phyloP scores from a whole-genome alignment of 495 filamentous ascomycete species.

The Geopyxis carbonaria region DNA sequence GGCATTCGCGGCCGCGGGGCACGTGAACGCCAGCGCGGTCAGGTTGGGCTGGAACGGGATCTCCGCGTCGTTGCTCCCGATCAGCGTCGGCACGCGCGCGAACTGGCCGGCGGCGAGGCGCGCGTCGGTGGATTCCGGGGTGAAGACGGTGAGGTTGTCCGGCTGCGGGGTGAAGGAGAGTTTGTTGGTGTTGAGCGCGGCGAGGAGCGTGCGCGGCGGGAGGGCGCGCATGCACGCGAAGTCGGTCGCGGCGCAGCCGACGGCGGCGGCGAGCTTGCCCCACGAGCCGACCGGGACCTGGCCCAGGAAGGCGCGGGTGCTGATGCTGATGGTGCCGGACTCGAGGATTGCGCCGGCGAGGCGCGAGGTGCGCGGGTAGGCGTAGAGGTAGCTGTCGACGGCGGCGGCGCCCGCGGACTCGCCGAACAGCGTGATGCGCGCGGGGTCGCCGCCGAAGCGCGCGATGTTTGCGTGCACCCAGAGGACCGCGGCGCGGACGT shows the following conservation, averaged over 20 bases:
- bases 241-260: not conserved
- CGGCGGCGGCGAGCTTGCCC: not conserved
- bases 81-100: not conserved
- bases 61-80: slow-evolving; percentile 1
- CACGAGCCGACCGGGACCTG: too few species aligned
- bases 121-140: not conserved
- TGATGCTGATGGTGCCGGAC: not conserved
- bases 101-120: not conserved
- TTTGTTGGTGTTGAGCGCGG: not conserved
- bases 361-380: slow-evolving; percentile 30
- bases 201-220: not conserved
- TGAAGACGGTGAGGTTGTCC: not conserved
- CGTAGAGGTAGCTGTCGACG: slow-evolving; percentile 31
- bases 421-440: slow-evolving; percentile 48
- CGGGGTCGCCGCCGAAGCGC: slow-evolving; percentile 48
- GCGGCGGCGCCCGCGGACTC: slow-evolving; percentile 51
- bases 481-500: slow-evolving; percentile 51
- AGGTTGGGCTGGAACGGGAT: not conserved
- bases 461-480: slow-evolving; percentile 53
- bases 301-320: too few species aligned
- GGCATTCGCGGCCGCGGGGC: not conserved
- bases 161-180: not conserved
- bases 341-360: slow-evolving; percentile 29
- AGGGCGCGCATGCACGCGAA: slow-evolving; percentile 2
- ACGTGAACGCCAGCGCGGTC: slow-evolving; percentile 1